Percentiles rank a stretch among this genome's conserved stretches.
These are phyloP conservation scores for Vitis hybrid DNA, from an alignment of 177 flowering plant genomes.

Conservation along the genomic window DNA sequence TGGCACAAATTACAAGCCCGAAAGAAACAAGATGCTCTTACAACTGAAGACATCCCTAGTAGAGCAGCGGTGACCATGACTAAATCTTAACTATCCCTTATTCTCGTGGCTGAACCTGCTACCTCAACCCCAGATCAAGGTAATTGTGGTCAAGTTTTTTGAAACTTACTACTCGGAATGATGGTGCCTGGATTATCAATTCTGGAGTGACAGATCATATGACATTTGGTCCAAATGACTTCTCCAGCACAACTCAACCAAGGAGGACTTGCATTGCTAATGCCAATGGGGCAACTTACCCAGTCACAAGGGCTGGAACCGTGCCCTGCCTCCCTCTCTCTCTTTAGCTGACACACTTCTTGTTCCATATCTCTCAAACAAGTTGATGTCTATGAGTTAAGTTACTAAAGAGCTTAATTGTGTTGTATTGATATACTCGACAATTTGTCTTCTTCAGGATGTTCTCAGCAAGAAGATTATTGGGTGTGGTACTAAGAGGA, in stretches of 20 bases:
- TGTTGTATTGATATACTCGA: slow-evolving; percentile 3
- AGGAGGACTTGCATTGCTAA: slow-evolving; percentile 3
- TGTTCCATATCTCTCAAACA: slow-evolving; percentile 4
- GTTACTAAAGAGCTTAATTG: neutral
- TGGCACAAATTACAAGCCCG: slow-evolving; percentile 3
- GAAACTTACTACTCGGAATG: neutral
- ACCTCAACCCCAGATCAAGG: slow-evolving; percentile 4
- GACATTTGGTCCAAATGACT: slow-evolving; percentile 4
- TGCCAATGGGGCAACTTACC: slow-evolving; percentile 4
- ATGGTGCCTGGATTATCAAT: slow-evolving; percentile 1
- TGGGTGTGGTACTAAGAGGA: neutral
- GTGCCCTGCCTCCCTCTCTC: neutral
- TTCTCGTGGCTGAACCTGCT: neutral
- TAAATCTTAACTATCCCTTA: neutral
- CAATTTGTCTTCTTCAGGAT: neutral
- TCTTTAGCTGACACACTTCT: slow-evolving; percentile 2
- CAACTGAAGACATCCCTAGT: neutral
- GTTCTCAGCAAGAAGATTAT: neutral
- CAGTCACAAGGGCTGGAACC: neutral
- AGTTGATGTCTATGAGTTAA: slow-evolving; percentile 1
- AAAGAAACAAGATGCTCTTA: neutral
- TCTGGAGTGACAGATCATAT: neutral
- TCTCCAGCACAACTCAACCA: neutral
- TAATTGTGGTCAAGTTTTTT: slow-evolving; percentile 1
- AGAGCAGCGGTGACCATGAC: neutral